Base-by-base conservation (phyloP, 2,329 filamentous ascomycete genomes). In the Macrophomina tecta region DNA sequence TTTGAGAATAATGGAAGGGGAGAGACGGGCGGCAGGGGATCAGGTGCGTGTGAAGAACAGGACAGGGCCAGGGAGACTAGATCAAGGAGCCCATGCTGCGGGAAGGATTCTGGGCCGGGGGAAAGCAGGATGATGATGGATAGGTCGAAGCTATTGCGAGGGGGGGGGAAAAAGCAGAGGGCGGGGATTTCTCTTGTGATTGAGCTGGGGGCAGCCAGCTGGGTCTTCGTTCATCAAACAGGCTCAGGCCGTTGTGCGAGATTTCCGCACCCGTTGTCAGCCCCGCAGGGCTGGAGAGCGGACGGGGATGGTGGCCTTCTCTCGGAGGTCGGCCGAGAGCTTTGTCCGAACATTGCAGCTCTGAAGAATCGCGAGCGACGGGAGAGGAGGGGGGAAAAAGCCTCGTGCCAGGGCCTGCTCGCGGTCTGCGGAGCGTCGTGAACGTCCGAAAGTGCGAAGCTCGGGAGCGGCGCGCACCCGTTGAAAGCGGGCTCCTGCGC, bases 271-370 rank as follows among this genome's bases (percentile, higher is more conserved):
- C 52, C 53, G 49, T 18, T 53, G 49, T 53, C 52, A 16, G 55
- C 38, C 40, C 42, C 38, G 45, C 45, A 62, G 32, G 58, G 58
- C 58, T 62, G 30, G 58, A n/a, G 45, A 49, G 49, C 28, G 28
- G 45, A 4, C 28, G 45, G 58, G 56, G 42, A 49, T 12, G 40
- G 23, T 60, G 53, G 53, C 45, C 46, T 36, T 62, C 58, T 62
- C 58, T 62, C 58, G 58, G 16, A 28, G 30, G 32, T 62, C 58
- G 58, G 58, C 58, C 58, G 58, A 62, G 58, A 62, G 45, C 45
- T 62, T 62, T 62, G 45, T 51, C 58, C 58, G 58, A 62, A n/a
- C 30, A 18, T 16, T 18, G 32, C 30, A n/a, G 12, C 30, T 30
- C 5, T 38, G 36, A 28, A 58, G 38, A 36, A 58, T 45, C 16